These are phyloP conservation scores for Trichoderma erinaceum DNA, from an alignment of 495 filamentous ascomycete genomes.

Conservation along the genomic window DNA sequence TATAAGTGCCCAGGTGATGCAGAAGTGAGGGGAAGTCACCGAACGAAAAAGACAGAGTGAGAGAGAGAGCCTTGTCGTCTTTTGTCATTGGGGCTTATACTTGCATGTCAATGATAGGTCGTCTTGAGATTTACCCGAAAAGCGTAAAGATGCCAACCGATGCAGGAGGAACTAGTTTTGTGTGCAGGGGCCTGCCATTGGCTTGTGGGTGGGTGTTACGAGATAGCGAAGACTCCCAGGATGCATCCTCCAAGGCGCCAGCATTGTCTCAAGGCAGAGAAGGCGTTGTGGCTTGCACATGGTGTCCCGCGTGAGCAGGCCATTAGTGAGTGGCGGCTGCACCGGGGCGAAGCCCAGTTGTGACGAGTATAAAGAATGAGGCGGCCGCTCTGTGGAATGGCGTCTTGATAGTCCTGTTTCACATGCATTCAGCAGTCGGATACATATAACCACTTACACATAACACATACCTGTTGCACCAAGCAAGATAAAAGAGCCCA, in stretches of 20 bases:
- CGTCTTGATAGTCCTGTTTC: background rate
- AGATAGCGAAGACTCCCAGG: background rate
- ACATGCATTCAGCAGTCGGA: background rate
- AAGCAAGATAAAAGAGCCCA: background rate
- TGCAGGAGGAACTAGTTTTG: background rate
- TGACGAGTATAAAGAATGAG: background rate
- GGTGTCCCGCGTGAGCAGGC: background rate
- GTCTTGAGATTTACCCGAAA: too few relatives aligned
- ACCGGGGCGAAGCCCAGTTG: too few relatives aligned
- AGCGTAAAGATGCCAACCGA: background rate
- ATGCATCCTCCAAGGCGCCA: background rate
- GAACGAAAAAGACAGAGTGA: too few relatives aligned
- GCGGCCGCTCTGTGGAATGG: background rate
- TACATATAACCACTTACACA: background rate
- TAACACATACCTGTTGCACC: background rate
- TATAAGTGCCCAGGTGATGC: too few relatives aligned
- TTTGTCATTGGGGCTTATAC: too few relatives aligned
- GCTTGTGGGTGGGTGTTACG: background rate
- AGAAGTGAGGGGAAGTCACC: too few relatives aligned
- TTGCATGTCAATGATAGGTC: too few relatives aligned
- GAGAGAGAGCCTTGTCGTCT: too few relatives aligned
- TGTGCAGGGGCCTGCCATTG: background rate
- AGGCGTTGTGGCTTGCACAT: too few relatives aligned
- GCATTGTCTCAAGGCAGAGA: too few relatives aligned
- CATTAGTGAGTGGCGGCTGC: background rate